Conservation (phyloP, 1,139 yeast species). For the Sporopachydermia cereana region DNA sequence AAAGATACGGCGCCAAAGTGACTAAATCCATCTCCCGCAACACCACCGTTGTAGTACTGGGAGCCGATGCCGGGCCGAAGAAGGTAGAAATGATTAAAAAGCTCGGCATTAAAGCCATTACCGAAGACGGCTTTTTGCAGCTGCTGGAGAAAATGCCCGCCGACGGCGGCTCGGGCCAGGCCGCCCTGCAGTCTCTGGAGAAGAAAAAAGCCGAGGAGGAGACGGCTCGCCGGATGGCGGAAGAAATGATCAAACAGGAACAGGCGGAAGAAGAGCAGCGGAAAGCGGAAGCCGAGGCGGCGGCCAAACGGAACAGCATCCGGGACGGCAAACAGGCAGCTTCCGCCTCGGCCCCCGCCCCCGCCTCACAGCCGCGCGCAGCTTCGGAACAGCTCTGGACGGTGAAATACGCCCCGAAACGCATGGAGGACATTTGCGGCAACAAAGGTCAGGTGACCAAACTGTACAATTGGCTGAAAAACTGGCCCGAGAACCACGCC, state of each 20-base stretch:
- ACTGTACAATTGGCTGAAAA: conserved; percentile 60
- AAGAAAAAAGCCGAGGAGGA: conserved; percentile 61
- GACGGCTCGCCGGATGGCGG: conserved; percentile 36
- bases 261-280: conserved; percentile 30
- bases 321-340: conserved; percentile 2
- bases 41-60: conserved; percentile 82
- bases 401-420: conserved; percentile 78
- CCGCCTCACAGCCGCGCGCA: conserved; percentile 7
- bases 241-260: conserved; percentile 17
- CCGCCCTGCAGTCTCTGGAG: conserved; percentile 59
- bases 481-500: conserved; percentile 48
- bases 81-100: conserved; percentile 72
- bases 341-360: conserved; percentile 6
- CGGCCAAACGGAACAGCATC: conserved; percentile 15
- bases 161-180: conserved; percentile 78
- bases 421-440: conserved; percentile 73
- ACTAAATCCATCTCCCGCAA: conserved; percentile 78
- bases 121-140: conserved; percentile 75
- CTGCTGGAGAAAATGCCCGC: conserved; percentile 74
- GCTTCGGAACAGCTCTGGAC: conserved; percentile 55
- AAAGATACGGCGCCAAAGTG: conserved; percentile 87
- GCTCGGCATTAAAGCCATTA: conserved; percentile 65
- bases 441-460: conserved; percentile 66
- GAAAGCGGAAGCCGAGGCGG: conserved; percentile 18
- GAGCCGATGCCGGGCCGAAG: conserved; percentile 96